phyloP scores from a whole-genome alignment of 108 stramenopile species.

The Chaetoceros muelleri region DNA sequence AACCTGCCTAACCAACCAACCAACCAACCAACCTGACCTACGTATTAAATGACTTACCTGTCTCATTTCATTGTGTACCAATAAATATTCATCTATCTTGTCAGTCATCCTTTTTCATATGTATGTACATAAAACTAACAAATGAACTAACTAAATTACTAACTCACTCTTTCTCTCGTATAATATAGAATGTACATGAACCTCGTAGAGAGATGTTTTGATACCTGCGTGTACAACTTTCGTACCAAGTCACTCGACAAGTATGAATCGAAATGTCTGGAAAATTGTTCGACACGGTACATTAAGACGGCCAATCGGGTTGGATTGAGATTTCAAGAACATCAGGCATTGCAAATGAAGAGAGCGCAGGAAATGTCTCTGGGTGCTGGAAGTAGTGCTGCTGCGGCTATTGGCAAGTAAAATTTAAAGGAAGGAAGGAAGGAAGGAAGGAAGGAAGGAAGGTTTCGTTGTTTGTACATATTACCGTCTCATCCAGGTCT shows the following conservation, averaged over 20 bases:
- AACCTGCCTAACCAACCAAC: no score
- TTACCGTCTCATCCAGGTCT: background rate
- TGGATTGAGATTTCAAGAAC: constrained; percentile 79
- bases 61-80: no score
- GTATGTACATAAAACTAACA: background rate
- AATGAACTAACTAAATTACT: background rate
- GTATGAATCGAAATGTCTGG: constrained; percentile 53
- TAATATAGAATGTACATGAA: constrained; percentile 83
- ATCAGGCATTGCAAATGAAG: constrained; percentile 68
- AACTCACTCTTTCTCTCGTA: background rate
- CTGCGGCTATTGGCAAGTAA: no score
- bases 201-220: constrained; percentile 70
- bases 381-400: background rate
- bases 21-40: no score
- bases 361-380: background rate
- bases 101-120: background rate
- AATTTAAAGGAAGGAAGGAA: no score
- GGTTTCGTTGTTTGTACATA: background rate
- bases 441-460: no score
- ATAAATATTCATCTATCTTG: no score
- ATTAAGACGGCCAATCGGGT: constrained; percentile 85
- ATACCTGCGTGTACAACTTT: constrained; percentile 66
- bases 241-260: constrained; percentile 79
- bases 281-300: constrained; percentile 57
- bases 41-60: no score